These are phyloP conservation scores for Escovopsis sp. DNA, from an alignment of 2,329 filamentous ascomycete species.

Conservation along the genomic window DNA sequence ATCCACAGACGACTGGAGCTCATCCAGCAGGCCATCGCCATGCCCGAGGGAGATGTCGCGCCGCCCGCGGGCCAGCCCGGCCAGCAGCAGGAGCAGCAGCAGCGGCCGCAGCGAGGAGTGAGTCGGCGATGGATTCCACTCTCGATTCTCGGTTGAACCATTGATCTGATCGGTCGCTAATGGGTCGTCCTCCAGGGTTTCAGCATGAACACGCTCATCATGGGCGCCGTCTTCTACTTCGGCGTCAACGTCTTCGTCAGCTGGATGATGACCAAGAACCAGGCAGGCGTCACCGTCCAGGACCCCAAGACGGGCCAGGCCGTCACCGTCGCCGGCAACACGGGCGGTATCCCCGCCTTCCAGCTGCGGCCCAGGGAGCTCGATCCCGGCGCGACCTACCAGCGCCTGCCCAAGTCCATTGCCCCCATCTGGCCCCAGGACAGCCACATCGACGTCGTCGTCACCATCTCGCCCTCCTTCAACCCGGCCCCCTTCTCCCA, in stretches of 20 bases:
- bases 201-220: conserved; percentile 29
- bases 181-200: conserved; percentile 15
- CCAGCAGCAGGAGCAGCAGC: conserved; percentile 10
- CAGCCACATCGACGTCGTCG: conserved; percentile 63
- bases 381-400: conserved; percentile 48
- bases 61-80: conserved; percentile 12
- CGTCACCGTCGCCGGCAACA: conserved; percentile 38
- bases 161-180: background rate
- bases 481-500: conserved; percentile 52
- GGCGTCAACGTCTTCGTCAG: conserved; percentile 44
- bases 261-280: conserved; percentile 34
- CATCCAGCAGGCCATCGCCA: conserved; percentile 3
- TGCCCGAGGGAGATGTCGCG: conserved; percentile 15
- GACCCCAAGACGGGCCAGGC: conserved; percentile 35
- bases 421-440: conserved; percentile 80
- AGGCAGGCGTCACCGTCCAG: conserved; percentile 31
- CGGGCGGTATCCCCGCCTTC: conserved; percentile 47
- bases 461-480: conserved; percentile 70
- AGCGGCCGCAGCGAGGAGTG: conserved; percentile 10
- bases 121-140: conserved; percentile 7
- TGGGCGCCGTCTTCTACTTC: conserved; percentile 42
- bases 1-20: no score
- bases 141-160: background rate
- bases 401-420: conserved; percentile 51
- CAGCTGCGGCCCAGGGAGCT: conserved; percentile 45